A percentile compares a stretch with the other conserved stretches of the same genome.
Evolutionary conservation across 176 grass and related monocot species (phyloP).

Genomic region (Oryza glaberrima): DNA sequence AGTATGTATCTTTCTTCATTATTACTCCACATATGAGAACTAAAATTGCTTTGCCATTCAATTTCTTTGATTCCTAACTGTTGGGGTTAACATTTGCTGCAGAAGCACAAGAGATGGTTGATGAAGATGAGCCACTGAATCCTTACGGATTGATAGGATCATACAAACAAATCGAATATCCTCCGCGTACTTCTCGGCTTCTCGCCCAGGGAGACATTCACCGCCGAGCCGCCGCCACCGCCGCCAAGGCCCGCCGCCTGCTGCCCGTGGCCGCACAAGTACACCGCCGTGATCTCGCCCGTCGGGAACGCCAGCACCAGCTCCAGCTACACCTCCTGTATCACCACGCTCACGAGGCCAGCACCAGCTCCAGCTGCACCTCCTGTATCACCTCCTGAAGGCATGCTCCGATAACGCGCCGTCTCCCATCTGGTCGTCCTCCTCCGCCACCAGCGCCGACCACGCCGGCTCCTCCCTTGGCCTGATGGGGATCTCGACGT

Average conservation of each 20-base stretch:
- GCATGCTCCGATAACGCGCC: too few relatives aligned
- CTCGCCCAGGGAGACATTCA: too few relatives aligned
- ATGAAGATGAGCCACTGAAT: slow-evolving; percentile 70
- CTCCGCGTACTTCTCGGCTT: too few relatives aligned
- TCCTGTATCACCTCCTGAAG: too few relatives aligned
- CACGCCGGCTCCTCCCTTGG: neutral
- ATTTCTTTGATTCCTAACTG: slow-evolving; percentile 15
- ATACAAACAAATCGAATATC: slow-evolving; percentile 9
- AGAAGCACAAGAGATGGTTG: slow-evolving; percentile 65
- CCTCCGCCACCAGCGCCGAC: slow-evolving; percentile 32
- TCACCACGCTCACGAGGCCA: too few relatives aligned
- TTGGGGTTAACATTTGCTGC: slow-evolving; percentile 33
- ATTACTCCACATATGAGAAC: neutral
- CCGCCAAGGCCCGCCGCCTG: too few relatives aligned
- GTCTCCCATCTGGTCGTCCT: neutral
- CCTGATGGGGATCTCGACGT: too few relatives aligned
- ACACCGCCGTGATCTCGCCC: too few relatives aligned
- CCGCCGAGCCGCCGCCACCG: too few relatives aligned
- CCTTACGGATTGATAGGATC: slow-evolving; percentile 34
- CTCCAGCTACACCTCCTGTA: neutral
- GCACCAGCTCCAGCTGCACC: too few relatives aligned
- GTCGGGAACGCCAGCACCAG: neutral
- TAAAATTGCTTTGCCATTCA: neutral
- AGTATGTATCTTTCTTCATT: slow-evolving; percentile 42
- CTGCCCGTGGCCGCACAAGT: too few relatives aligned